Percentiles rank a stretch among this genome's conserved stretches.
These are phyloP conservation scores for Rhizopogon sp. DNA, from an alignment of 768 basidiomycete species.

Conservation along the genomic window DNA sequence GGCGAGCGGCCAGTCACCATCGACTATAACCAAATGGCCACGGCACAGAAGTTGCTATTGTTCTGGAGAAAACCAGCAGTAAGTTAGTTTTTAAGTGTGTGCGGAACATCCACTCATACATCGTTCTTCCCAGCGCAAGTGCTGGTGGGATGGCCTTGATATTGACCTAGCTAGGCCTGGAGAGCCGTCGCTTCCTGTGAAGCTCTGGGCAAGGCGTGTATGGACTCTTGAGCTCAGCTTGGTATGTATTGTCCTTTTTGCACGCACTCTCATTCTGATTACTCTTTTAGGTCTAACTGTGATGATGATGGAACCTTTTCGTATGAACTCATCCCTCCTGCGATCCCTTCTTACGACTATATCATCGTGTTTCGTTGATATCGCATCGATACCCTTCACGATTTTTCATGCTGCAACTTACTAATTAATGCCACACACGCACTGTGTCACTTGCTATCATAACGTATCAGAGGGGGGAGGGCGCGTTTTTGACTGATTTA, in stretches of 20 bases:
- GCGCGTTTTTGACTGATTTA: background rate
- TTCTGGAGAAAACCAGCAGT: slow-evolving; percentile 99
- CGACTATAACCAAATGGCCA: slow-evolving; percentile 91
- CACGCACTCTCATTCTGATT: background rate
- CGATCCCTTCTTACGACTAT: background rate
- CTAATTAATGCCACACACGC: slow-evolving; percentile 4
- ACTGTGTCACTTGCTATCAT: slow-evolving; percentile 1
- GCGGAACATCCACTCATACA: background rate
- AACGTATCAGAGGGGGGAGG: background rate
- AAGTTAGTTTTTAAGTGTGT: slow-evolving; percentile 28
- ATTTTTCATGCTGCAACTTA: background rate
- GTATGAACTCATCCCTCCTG: background rate
- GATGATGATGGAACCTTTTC: background rate
- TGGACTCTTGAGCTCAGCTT: slow-evolving; percentile 98
- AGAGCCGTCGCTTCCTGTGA: slow-evolving; percentile 54
- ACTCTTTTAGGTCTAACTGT: background rate
- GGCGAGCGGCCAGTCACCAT: slow-evolving; percentile 73
- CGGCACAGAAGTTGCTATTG: slow-evolving; percentile 91
- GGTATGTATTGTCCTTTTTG: slow-evolving; percentile 38
- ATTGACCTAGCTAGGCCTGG: slow-evolving; percentile 68
- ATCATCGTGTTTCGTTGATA: background rate
- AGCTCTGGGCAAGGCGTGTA: slow-evolving; percentile 95
- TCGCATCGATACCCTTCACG: slow-evolving; percentile 3
- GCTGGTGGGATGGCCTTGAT: slow-evolving; percentile 99
- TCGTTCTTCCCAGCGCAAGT: slow-evolving; percentile 69